Percentiles rank a stretch among this genome's conserved stretches.
phyloP scores from a whole-genome alignment of 345 rosid genomes.

The Syzygium aromaticum region DNA sequence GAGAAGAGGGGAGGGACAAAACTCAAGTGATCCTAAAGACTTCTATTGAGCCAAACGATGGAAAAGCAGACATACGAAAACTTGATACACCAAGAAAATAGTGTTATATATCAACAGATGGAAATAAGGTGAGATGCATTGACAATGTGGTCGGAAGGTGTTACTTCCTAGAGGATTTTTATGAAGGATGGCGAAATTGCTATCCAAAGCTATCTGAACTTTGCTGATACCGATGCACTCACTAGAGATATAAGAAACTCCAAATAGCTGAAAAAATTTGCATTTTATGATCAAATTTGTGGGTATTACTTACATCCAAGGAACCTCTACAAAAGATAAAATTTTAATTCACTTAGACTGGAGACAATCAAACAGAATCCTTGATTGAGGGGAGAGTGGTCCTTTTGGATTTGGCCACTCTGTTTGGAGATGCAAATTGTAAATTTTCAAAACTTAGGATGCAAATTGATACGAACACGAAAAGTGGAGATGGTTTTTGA shows the following conservation, averaged over 20 bases:
- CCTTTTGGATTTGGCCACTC: neutral
- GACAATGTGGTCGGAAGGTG: neutral
- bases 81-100: neutral
- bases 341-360: neutral
- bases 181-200: neutral
- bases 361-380: neutral
- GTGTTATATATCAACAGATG: neutral
- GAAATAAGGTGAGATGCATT: neutral
- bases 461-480: neutral
- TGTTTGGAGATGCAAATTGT: neutral
- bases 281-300: neutral
- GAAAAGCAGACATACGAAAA: neutral
- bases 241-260: neutral
- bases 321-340: neutral
- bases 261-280: neutral
- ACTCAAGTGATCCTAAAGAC: neutral
- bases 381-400: neutral
- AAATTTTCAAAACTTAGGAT: neutral
- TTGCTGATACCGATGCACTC: neutral
- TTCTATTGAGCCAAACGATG: neutral
- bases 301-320: neutral
- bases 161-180: neutral
- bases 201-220: neutral
- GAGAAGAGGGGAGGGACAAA: neutral
- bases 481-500: neutral